These are phyloP conservation scores for Sphagnum contortum DNA, from an alignment of 225 moss, liverwort and hornwort species.

Conservation along the genomic window DNA sequence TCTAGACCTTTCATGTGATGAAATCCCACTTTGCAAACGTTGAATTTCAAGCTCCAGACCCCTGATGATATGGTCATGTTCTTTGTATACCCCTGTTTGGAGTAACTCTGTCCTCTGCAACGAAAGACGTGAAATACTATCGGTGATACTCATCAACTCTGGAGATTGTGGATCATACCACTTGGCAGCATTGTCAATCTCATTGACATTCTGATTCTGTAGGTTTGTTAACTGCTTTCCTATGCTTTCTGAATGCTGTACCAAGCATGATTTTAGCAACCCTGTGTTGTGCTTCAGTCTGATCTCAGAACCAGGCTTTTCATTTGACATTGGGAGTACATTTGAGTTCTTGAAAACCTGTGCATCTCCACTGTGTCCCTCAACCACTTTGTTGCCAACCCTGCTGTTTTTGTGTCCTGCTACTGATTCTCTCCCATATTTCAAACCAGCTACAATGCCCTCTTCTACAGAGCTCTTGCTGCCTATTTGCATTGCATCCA, in stretches of 20 bases:
- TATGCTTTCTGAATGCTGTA: no score
- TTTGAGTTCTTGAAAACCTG: no score
- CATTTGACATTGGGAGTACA: no score
- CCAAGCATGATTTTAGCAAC: no score
- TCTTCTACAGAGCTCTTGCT: neutral
- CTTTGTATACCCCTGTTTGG: conserved; percentile 4
- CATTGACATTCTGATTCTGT: neutral
- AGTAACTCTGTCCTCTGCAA: conserved; percentile 6
- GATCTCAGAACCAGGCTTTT: no score
- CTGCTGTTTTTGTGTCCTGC: no score
- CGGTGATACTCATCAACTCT: no score
- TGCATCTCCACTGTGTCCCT: no score
- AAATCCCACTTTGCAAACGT: neutral
- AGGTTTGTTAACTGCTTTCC: no score
- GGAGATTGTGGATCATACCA: neutral
- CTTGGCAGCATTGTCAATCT: neutral
- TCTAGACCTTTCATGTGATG: neutral
- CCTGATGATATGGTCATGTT: neutral
- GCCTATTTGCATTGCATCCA: neutral
- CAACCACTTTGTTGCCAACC: no score
- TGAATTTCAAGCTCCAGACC: conserved; percentile 1
- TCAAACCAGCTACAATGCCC: neutral
- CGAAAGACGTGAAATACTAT: neutral
- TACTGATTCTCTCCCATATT: neutral
- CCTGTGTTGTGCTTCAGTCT: no score